phyloP scores from a whole-genome alignment of 106 monocot species.

The Dendrobium catenatum region DNA sequence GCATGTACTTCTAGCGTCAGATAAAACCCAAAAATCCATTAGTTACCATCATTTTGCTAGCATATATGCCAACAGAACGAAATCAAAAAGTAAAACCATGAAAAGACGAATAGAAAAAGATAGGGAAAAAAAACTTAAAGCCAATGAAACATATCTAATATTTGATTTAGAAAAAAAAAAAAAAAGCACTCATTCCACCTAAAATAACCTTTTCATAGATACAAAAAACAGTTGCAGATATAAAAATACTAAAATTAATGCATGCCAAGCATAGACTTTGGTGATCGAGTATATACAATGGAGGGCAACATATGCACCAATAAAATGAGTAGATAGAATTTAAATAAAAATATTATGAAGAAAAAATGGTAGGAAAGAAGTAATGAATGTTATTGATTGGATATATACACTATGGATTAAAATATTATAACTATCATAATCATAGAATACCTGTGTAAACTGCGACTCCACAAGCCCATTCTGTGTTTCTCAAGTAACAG shows the following conservation, averaged over 20 bases:
- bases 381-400: too few species aligned
- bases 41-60: background rate
- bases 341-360: too few species aligned
- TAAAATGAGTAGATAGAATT: too few species aligned
- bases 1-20: background rate
- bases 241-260: background rate
- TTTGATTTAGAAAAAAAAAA: too few species aligned
- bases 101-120: background rate
- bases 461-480: slow-evolving; percentile 99
- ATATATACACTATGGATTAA: too few species aligned
- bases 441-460: slow-evolving; percentile 76
- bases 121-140: background rate
- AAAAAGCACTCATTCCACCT: too few species aligned
- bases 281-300: background rate
- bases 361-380: too few species aligned
- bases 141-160: background rate
- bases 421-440: background rate
- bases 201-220: too few species aligned
- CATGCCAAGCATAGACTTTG: background rate
- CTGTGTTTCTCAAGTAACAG: slow-evolving; percentile 85
- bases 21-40: background rate
- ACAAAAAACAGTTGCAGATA: background rate
- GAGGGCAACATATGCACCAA: background rate
- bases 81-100: background rate
- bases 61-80: background rate